Conservation (phyloP, 2,329 filamentous ascomycete species). For the Bipolaris oryzae region DNA sequence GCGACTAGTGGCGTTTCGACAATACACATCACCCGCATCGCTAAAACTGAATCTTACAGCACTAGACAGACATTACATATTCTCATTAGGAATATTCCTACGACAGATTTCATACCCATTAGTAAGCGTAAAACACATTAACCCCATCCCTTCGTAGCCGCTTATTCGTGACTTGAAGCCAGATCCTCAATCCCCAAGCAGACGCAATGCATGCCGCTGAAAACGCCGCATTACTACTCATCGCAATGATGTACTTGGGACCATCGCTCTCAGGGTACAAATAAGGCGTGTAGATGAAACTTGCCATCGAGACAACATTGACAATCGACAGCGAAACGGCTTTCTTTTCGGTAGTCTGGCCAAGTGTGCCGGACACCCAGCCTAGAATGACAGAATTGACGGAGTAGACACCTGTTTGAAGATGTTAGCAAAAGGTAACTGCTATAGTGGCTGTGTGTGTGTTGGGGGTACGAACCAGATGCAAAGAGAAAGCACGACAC, state of each 20-base stretch:
- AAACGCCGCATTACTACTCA: conserved; percentile 31
- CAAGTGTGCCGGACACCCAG: conserved; percentile 52
- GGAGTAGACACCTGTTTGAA: conserved; percentile 20
- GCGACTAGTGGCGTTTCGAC: background rate
- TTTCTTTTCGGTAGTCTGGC: conserved; percentile 53
- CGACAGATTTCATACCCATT: background rate
- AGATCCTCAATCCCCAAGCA: conserved; percentile 22
- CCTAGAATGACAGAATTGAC: conserved; percentile 45
- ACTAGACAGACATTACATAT: too few species aligned
- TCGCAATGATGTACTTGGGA: conserved; percentile 30
- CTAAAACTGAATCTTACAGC: too few species aligned
- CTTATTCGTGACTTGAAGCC: conserved; percentile 20
- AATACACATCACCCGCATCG: conserved; percentile 9
- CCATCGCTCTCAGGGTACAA: conserved; percentile 42
- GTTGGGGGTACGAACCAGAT: conserved; percentile 3
- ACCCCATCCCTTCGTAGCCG: conserved; percentile 14
- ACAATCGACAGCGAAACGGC: conserved; percentile 52
- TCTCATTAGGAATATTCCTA: background rate
- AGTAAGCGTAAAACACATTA: background rate
- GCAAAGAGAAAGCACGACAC: conserved; percentile 13
- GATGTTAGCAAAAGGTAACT: background rate
- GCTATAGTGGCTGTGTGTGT: too few species aligned
- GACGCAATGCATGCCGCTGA: conserved; percentile 19
- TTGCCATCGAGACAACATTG: conserved; percentile 50
- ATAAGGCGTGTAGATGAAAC: conserved; percentile 48